Conservation (phyloP, 2,329 filamentous ascomycete genomes). For the Botrytis fragariae region DNA sequence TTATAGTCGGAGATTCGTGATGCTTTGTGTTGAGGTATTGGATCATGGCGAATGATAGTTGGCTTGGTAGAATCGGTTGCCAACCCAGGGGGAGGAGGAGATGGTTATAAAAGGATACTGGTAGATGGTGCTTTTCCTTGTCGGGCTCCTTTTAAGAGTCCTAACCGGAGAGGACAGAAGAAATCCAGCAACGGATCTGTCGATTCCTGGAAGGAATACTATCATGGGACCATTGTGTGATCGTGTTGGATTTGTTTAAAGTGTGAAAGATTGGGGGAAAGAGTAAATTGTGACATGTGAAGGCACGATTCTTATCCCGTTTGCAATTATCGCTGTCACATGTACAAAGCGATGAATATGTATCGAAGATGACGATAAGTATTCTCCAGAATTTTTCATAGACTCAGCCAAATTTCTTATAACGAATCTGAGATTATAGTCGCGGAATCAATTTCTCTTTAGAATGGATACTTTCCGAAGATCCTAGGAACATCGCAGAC, state of each 20-base stretch:
- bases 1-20: no score
- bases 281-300: not conserved
- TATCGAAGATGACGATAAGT: not conserved
- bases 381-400: fast-evolving
- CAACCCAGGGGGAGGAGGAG: no score
- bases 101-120: not conserved
- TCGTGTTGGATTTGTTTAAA: fast-evolving
- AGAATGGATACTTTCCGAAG: no score
- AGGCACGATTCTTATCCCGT: not conserved
- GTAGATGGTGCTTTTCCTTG: not conserved
- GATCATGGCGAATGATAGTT: no score
- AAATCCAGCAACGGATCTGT: not conserved
- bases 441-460: no score
- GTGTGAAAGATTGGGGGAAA: no score
- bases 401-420: not conserved
- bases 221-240: not conserved
- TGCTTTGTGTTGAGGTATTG: no score
- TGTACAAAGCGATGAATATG: not conserved
- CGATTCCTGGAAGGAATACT: not conserved
- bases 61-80: no score
- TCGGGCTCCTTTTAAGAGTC: not conserved
- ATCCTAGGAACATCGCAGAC: not conserved
- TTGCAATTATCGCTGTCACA: not conserved
- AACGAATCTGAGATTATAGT: no score
- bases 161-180: no score